A percentile compares a stretch with the other conserved stretches of the same genome.
Conservation (phyloP, 345 rosid species). For the Gossypium turneri region DNA sequence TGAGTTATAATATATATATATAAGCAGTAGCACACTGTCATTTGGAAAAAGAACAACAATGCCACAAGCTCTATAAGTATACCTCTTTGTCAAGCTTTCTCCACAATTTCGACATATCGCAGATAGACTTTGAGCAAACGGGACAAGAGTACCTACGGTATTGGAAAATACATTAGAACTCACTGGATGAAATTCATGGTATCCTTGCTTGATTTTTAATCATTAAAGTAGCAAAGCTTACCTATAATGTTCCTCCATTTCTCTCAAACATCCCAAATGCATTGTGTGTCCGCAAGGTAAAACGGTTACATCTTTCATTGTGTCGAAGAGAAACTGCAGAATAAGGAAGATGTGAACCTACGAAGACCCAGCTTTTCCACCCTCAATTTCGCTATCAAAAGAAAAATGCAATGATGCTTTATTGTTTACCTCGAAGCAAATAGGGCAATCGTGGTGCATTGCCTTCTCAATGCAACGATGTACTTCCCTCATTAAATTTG, state of each 20-base stretch:
- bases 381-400: neutral
- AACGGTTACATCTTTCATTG: constrained; percentile 48
- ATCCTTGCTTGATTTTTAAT: neutral
- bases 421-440: constrained; percentile 62
- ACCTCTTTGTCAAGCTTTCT: constrained; percentile 83
- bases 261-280: constrained; percentile 50
- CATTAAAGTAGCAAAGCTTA: constrained; percentile 19
- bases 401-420: neutral
- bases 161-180: constrained; percentile 3
- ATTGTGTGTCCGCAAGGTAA: constrained; percentile 67
- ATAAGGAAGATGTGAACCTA: constrained; percentile 13
- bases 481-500: constrained; percentile 44
- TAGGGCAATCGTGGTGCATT: constrained; percentile 76
- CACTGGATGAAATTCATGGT: neutral
- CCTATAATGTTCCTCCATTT: constrained; percentile 53
- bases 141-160: constrained; percentile 75
- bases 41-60: neutral
- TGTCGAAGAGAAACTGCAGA: constrained; percentile 58
- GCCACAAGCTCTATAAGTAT: constrained; percentile 2
- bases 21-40: neutral
- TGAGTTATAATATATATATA: neutral
- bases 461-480: constrained; percentile 65
- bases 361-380: neutral
- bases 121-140: constrained; percentile 76
- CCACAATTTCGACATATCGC: constrained; percentile 74